phyloP scores from a whole-genome alignment of 2,329 filamentous ascomycete genomes.

The Ophiosphaerella herpotricha region DNA sequence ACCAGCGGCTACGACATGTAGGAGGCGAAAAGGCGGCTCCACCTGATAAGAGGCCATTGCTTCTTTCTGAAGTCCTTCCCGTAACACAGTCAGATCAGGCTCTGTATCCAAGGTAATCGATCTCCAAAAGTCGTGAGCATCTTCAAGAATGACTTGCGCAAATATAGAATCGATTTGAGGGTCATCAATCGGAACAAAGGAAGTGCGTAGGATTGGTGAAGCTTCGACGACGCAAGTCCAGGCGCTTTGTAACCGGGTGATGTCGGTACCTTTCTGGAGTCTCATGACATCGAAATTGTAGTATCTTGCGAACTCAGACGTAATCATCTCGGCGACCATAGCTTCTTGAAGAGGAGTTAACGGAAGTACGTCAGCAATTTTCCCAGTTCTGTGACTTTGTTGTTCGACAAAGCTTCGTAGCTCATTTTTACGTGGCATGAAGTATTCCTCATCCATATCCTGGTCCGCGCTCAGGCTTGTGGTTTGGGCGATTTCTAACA shows the following conservation, averaged over 20 bases:
- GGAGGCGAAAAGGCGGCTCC: slow-evolving; percentile 43
- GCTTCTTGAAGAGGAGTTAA: slow-evolving; percentile 84
- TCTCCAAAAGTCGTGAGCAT: slow-evolving; percentile 42
- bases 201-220: slow-evolving; percentile 76
- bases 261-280: slow-evolving; percentile 60
- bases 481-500: slow-evolving; percentile 48
- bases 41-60: slow-evolving; percentile 7
- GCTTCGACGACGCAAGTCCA: slow-evolving; percentile 64
- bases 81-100: slow-evolving; percentile 34
- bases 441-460: slow-evolving; percentile 12
- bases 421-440: slow-evolving; percentile 25
- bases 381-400: slow-evolving; percentile 37
- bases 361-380: slow-evolving; percentile 67
- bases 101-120: slow-evolving; percentile 21
- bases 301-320: slow-evolving; percentile 74
- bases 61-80: slow-evolving; percentile 46
- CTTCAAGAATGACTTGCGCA: slow-evolving; percentile 58
- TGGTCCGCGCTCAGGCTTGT: slow-evolving; percentile 1
- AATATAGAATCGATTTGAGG: slow-evolving; percentile 60
- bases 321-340: slow-evolving; percentile 81
- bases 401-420: slow-evolving; percentile 49
- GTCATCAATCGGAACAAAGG: slow-evolving; percentile 70
- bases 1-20: slow-evolving; percentile 39
- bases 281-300: slow-evolving; percentile 83
- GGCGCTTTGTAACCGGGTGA: slow-evolving; percentile 61